phyloP scores from a whole-genome alignment of 495 filamentous ascomycete species.

The Lentithecium fluviatile region DNA sequence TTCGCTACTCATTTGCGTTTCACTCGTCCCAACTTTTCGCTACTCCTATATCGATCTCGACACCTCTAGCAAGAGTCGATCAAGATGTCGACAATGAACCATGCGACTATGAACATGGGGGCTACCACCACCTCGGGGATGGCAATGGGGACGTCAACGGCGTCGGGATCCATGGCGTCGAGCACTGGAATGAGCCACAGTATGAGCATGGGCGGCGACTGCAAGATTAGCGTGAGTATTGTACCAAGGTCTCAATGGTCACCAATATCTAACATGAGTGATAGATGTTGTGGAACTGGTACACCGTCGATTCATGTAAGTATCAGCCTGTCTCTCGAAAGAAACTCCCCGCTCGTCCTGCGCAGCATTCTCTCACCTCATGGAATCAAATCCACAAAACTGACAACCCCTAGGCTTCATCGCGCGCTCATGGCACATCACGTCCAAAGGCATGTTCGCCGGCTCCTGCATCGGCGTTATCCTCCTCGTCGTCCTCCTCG shows the following conservation, averaged over 20 bases:
- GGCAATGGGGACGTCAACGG: conserved; percentile 20
- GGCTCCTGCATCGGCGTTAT: conserved; percentile 59
- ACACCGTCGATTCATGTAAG: conserved; percentile 49
- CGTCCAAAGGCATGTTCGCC: conserved; percentile 54
- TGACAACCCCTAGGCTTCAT: conserved; percentile 44
- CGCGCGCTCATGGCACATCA: conserved; percentile 50
- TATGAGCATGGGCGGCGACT: conserved; percentile 28
- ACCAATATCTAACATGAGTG: conserved; percentile 2
- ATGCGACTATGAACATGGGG: conserved; percentile 30
- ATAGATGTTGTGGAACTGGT: conserved; percentile 63
- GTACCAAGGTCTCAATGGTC: not conserved
- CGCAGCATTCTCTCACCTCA: too few species aligned
- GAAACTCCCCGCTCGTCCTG: too few species aligned
- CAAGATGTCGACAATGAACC: not conserved
- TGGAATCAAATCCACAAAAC: not conserved
- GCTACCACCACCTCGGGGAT: conserved; percentile 17
- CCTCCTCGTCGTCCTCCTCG: conserved; percentile 54
- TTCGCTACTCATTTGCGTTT: too few species aligned
- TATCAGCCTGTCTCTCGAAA: not conserved
- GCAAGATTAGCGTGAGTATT: conserved; percentile 39
- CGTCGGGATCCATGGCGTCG: conserved; percentile 5
- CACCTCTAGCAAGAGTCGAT: too few species aligned
- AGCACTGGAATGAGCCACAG: conserved; percentile 11
- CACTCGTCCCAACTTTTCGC: too few species aligned
- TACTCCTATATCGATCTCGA: too few species aligned